Evolutionary conservation across 2,329 filamentous ascomycete genomes (phyloP), one percentile per base, ranked within the genome.

Genomic region (Phyllosticta citribraziliensis): DNA sequence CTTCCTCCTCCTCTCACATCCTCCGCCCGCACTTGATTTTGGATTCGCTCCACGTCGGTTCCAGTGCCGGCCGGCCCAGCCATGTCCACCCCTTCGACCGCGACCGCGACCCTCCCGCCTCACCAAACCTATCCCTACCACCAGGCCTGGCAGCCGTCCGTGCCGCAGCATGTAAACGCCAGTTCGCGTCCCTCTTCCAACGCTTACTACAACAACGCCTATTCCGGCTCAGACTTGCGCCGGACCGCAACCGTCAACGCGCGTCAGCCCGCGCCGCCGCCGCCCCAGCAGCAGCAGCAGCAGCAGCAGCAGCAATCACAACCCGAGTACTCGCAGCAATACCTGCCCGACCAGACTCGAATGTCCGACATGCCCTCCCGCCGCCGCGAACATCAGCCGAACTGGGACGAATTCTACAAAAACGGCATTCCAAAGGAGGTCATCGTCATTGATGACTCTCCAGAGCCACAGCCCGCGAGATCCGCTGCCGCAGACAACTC

Each of bases 361-460:
- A 57, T 54, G 47, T 57, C 61, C 10, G 55, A 56, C 19, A 63
- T 63, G 61, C 50, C 61, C 24, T 33, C 53, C 35, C 50, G 52
- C 14, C 52, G 54, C 27, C 58, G 67, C 25, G 68, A 70, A 57
- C 68, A 70, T 50, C 70, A 71, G 60, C 68, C 72, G 25, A 70
- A 76, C 66, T 76, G 74, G 74, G 67, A 66, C 61, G 73, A 74
- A 64, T 76, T 76, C 64, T 76, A 76, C 68, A 74, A 73, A 63
- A 75, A 76, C 64, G 74, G 74, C 64, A 65, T 76, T 58, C 79
- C 79, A 20, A 74, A 76, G 60, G 79, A 81, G 66, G 75, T 81
- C 67, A 81, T 81, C 65, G 76, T 79, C 58, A 81, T 81, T 57
- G 79, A 80, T 69, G 78, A 80, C 66, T 74, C 73, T 59, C 72